Evolutionary conservation across 176 grass and related monocot species (phyloP).

Genomic region (Eremochloa ophiuroides): DNA sequence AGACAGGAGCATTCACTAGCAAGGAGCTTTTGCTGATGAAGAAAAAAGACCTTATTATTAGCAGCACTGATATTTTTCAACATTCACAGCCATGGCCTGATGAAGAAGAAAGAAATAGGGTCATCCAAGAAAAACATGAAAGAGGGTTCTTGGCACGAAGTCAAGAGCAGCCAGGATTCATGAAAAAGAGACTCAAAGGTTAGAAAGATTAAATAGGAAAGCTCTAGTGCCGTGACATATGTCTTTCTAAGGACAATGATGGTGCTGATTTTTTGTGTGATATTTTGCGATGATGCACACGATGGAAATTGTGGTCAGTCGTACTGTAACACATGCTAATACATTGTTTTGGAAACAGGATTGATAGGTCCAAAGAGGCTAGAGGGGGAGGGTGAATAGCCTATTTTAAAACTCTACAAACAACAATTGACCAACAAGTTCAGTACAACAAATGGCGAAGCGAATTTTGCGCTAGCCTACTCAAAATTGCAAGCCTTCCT

Average conservation of each 20-base stretch:
- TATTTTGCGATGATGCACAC: not conserved
- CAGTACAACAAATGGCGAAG: no score
- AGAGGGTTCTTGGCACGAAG: conserved; percentile 38
- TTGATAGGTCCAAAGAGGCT: no score
- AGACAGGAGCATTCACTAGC: conserved; percentile 35
- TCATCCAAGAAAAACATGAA: conserved; percentile 51
- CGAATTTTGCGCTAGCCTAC: no score
- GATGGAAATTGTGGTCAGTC: not conserved
- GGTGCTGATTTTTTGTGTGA: not conserved
- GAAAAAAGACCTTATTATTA: not conserved
- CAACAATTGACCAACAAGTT: no score
- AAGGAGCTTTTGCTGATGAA: not conserved
- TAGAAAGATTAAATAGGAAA: conserved; percentile 13
- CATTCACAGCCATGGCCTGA: conserved; percentile 51
- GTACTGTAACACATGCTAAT: not conserved
- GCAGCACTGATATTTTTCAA: not conserved
- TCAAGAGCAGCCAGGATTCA: conserved; percentile 41
- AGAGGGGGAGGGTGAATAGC: no score
- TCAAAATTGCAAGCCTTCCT: no score
- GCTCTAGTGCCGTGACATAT: not conserved
- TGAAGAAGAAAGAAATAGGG: conserved; percentile 46
- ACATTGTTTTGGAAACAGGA: not conserved
- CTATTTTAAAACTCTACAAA: no score
- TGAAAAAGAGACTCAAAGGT: conserved; percentile 35
- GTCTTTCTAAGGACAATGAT: no score